Evolutionary conservation across 2,329 filamentous ascomycete genomes (phyloP).

Genomic region (Diaporthe humulicola): DNA sequence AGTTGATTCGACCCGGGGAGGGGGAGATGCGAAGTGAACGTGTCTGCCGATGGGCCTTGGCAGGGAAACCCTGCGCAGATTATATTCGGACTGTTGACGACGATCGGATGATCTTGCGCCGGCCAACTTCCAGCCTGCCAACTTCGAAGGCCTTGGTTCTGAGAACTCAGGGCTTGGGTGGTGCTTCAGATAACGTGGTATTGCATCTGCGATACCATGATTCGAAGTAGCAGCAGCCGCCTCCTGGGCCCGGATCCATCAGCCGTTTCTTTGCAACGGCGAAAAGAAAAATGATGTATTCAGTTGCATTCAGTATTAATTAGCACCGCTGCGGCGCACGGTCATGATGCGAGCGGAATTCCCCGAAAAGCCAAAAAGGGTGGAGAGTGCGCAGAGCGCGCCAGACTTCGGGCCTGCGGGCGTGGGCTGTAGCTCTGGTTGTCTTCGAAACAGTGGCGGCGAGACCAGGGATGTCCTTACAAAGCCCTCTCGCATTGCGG

Average conservation of each 20-base stretch:
- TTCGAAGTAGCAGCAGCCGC: neutral
- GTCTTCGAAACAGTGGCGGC: slow-evolving; percentile 21
- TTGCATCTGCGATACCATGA: neutral
- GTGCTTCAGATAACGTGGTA: neutral
- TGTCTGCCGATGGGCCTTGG: neutral
- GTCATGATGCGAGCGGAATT: neutral
- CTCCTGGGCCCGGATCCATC: neutral
- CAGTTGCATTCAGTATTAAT: neutral
- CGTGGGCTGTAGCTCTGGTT: slow-evolving; percentile 1
- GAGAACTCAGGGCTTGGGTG: neutral
- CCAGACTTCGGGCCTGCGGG: slow-evolving; percentile 5
- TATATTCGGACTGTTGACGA: slow-evolving; percentile 3
- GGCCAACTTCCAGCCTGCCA: slow-evolving; percentile 2
- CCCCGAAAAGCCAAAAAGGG: neutral
- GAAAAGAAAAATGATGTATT: no score
- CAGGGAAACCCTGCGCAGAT: slow-evolving; percentile 27
- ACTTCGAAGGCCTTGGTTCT: neutral
- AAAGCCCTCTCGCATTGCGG: slow-evolving; percentile 1
- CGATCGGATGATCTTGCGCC: slow-evolving; percentile 27
- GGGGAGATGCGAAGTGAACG: neutral
- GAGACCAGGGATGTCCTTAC: slow-evolving; percentile 11
- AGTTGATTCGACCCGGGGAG: neutral
- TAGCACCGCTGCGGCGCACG: neutral
- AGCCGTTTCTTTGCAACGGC: neutral
- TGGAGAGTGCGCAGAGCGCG: neutral